phyloP scores from a whole-genome alignment of 805 yeast genomes.

The Yarrowia hollandica region DNA sequence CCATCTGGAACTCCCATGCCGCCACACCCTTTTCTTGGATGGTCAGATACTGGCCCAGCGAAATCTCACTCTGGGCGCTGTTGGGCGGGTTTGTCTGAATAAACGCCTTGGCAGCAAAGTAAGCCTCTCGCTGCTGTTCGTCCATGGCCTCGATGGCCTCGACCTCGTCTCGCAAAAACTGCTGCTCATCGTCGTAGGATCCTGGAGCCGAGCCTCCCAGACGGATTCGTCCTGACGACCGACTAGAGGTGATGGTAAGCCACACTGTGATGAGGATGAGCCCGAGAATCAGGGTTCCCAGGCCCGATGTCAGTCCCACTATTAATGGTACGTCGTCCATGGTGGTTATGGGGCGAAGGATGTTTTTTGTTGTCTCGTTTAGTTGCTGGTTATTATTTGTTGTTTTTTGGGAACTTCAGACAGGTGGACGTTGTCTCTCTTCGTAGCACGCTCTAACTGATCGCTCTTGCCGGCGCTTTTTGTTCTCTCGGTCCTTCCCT shows the following conservation, averaged over 20 bases:
- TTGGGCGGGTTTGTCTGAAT: constrained; percentile 47
- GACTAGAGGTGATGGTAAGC: constrained; percentile 40
- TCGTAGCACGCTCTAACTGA: background rate
- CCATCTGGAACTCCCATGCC: constrained; percentile 80
- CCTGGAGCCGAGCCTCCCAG: constrained; percentile 47
- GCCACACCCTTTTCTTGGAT: constrained; percentile 85
- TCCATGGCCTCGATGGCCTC: constrained; percentile 65
- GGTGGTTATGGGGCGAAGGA: too few relatives aligned
- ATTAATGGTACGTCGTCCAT: constrained; percentile 42
- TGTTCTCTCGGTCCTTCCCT: background rate
- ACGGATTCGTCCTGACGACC: constrained; percentile 14
- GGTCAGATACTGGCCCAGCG: constrained; percentile 58
- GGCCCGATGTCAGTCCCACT: constrained; percentile 44
- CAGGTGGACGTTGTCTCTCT: background rate
- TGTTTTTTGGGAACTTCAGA: too few relatives aligned
- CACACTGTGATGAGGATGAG: constrained; percentile 38
- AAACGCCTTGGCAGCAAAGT: constrained; percentile 60
- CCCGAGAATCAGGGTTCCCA: constrained; percentile 43
- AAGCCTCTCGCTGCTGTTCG: constrained; percentile 54
- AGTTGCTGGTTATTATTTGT: background rate
- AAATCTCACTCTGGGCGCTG: constrained; percentile 46
- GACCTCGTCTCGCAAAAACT: constrained; percentile 59
- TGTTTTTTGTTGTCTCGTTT: background rate
- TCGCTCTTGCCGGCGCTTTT: background rate
- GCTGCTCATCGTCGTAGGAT: constrained; percentile 61